Conservation (phyloP, 2,329 filamentous ascomycete genomes). For the Pseudocercospora ulei region DNA sequence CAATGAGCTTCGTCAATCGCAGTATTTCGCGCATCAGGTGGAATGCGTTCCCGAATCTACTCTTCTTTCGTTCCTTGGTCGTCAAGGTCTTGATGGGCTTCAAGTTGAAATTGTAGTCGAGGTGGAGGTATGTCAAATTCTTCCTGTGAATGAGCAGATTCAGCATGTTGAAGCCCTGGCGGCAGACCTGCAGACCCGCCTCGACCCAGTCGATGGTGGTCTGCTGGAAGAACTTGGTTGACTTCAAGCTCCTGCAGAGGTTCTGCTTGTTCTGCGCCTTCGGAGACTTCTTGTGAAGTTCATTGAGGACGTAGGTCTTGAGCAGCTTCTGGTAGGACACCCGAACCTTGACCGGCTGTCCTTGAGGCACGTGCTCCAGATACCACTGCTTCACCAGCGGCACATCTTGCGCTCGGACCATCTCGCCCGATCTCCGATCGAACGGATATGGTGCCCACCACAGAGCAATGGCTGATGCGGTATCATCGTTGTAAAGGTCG, state of each 20-base stretch:
- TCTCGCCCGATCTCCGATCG: slow-evolving; percentile 81
- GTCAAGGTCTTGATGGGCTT: slow-evolving; percentile 98
- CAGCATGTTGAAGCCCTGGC: slow-evolving; percentile 98
- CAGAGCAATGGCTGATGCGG: slow-evolving; percentile 77
- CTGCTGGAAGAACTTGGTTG: slow-evolving; percentile 99
- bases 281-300: slow-evolving; percentile 88
- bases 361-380: slow-evolving; percentile 82
- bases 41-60: slow-evolving; percentile 96
- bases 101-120: slow-evolving; percentile 98
- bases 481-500: slow-evolving; percentile 79
- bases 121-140: slow-evolving; percentile 93
- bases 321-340: slow-evolving; percentile 97
- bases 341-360: slow-evolving; percentile 89
- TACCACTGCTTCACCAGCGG: slow-evolving; percentile 98
- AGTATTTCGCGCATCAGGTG: slow-evolving; percentile 98
- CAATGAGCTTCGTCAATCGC: slow-evolving; percentile 89
- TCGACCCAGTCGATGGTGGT: slow-evolving; percentile 99
- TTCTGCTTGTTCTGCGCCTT: slow-evolving; percentile 96
- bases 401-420: slow-evolving; percentile 95
- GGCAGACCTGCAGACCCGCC: slow-evolving; percentile 92
- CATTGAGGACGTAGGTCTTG: slow-evolving; percentile 92
- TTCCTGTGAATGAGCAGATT: slow-evolving; percentile 96
- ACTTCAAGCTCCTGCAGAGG: slow-evolving; percentile 76
- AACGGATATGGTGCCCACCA: slow-evolving; percentile 99
- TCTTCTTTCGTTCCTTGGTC: slow-evolving; percentile 98